Percentiles rank a stretch among this genome's conserved stretches.
Conservation (phyloP, 345 rosid genomes). For the Kandelia obovata region DNA sequence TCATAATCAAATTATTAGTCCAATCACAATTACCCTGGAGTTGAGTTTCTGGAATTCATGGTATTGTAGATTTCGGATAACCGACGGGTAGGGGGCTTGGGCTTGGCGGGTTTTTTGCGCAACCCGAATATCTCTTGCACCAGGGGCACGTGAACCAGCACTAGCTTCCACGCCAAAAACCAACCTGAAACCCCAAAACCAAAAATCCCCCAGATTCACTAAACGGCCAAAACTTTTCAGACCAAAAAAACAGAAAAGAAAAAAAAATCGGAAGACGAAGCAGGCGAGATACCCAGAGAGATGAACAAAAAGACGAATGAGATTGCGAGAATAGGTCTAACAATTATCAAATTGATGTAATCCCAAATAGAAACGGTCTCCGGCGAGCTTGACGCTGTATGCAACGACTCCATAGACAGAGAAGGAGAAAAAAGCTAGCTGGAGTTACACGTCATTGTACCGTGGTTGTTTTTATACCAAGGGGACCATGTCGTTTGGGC, state of each 20-base stretch:
- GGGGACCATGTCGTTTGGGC: no score
- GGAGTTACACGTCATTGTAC: no score
- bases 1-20: no score
- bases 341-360: slow-evolving; percentile 30
- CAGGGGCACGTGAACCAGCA: slow-evolving; percentile 76
- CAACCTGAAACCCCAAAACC: slow-evolving; percentile 45
- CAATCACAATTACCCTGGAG: neutral
- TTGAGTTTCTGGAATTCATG: neutral
- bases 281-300: slow-evolving; percentile 28
- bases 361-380: slow-evolving; percentile 17
- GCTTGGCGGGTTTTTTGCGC: slow-evolving; percentile 45
- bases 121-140: slow-evolving; percentile 84
- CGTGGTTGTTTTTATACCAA: no score
- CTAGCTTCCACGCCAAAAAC: slow-evolving; percentile 84
- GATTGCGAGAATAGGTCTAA: slow-evolving; percentile 61
- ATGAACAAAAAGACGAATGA: slow-evolving; percentile 56
- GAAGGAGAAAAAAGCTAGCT: no score
- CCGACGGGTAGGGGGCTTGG: slow-evolving; percentile 43
- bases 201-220: neutral
- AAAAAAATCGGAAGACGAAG: no score
- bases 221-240: no score
- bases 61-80: no score
- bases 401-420: slow-evolving; percentile 11
- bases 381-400: slow-evolving; percentile 2
- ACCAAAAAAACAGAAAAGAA: no score